Conservation (phyloP, 192 early-diverging fungal species). For the Backusella luteola region DNA sequence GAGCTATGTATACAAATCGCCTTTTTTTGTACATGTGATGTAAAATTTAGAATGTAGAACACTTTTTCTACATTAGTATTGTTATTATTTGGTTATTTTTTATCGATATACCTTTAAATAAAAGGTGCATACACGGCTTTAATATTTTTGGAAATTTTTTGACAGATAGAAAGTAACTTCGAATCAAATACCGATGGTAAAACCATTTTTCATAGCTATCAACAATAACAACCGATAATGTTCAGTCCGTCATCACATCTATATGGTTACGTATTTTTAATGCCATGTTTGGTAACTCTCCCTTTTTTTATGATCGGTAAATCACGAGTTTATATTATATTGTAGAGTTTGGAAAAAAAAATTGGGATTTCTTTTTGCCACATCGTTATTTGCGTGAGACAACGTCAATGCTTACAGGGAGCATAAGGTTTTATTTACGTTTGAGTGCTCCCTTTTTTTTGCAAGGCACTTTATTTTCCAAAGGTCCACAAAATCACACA, state of each 20-base stretch:
- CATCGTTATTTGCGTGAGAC: neutral
- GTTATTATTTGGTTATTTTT: neutral
- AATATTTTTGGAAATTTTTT: neutral
- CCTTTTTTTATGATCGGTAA: neutral
- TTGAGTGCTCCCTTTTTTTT: neutral
- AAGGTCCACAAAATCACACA: neutral
- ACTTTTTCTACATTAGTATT: neutral
- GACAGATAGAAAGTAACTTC: neutral
- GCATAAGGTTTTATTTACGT: neutral
- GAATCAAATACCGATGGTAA: neutral
- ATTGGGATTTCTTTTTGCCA: neutral
- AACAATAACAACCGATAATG: no score
- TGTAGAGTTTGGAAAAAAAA: neutral
- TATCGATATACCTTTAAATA: neutral
- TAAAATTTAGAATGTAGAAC: neutral
- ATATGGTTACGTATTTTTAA: no score
- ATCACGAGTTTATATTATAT: neutral
- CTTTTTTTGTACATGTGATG: neutral
- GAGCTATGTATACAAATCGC: no score
- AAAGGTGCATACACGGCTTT: neutral
- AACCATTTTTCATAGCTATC: no score
- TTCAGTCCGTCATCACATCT: neutral
- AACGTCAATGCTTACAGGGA: neutral
- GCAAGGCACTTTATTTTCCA: conserved; percentile 1
- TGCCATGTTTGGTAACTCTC: neutral